Evolutionary conservation across 169 alveolate genomes (phyloP), one percentile per base, ranked within the genome.

Genomic region (Eimeria praecox): DNA sequence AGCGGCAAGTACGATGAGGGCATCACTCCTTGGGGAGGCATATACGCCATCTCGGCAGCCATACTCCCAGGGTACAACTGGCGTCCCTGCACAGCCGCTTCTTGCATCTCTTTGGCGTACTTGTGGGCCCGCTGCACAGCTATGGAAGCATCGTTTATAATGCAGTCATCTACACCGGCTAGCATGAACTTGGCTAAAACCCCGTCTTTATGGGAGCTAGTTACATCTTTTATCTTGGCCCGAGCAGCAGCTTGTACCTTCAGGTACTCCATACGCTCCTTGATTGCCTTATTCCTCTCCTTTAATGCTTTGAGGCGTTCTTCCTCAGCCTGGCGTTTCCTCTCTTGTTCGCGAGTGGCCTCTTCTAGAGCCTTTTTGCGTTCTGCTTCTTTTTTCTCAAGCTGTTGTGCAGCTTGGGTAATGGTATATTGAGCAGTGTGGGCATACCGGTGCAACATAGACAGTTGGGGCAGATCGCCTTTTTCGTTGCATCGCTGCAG

Each of bases 51-150:
- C 16, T 59, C 64, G 35, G 90, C 90, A 90, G 69, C 95, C 95
- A 42, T 44, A 69, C 42, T 52, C 49, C 82, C 95, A 42, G 71
- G 86, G 16, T 5, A 44, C 24, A 59, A 92, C 75, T 38, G 95
- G n/a, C 92, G 85, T n/a, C 95, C 95, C 73, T 92, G 82, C n/a
- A 92, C 73, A 9, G 95, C 95, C 56, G 89, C 91, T 59, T 92
- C 91, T 86, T 92, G 95, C 82, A 92, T 66, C 14, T 83, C 75
- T 38, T 92, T 54, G 18, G 95, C 95, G 42, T 92, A 54, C 30
- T 77, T 77, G 85, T 92, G 89, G 64, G 95, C 95, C 49, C 69
- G 80, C 92, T 77, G 82, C 24, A 83, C 75, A 33, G 95, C 92
- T 24, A 40, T 27, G 44, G 89, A 78, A 14, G 95, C 95, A 54